phyloP scores from a whole-genome alignment of 495 filamentous ascomycete species.

The Tetracladium setigerum region DNA sequence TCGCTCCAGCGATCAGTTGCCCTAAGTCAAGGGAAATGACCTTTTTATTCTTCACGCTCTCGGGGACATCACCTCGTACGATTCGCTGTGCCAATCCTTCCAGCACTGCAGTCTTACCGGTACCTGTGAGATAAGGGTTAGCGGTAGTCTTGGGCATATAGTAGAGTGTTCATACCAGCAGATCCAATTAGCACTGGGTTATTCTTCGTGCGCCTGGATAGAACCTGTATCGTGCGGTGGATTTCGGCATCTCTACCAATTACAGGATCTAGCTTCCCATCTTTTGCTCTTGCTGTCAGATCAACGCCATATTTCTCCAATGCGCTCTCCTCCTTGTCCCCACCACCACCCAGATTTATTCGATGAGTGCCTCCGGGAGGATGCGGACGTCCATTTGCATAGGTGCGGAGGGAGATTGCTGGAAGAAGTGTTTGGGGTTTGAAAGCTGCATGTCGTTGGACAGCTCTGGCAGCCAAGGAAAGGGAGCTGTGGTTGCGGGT shows the following conservation, averaged over 20 bases:
- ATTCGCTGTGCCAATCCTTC: slow-evolving; percentile 91
- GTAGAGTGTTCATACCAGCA: slow-evolving; percentile 45
- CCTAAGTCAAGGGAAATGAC: slow-evolving; percentile 85
- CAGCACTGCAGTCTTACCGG: slow-evolving; percentile 90
- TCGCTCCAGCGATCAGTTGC: slow-evolving; percentile 88
- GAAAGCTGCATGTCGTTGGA: slow-evolving; percentile 1
- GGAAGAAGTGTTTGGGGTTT: slow-evolving; percentile 3
- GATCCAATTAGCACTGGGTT: slow-evolving; percentile 91
- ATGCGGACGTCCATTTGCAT: slow-evolving; percentile 73
- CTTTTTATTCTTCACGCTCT: slow-evolving; percentile 91
- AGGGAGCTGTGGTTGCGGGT: no score
- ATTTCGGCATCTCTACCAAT: slow-evolving; percentile 91
- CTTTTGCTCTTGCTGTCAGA: slow-evolving; percentile 75
- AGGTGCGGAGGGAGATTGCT: slow-evolving; percentile 36
- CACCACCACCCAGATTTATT: slow-evolving; percentile 79
- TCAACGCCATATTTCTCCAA: slow-evolving; percentile 89
- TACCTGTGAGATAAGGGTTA: slow-evolving; percentile 23
- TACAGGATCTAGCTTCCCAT: slow-evolving; percentile 89
- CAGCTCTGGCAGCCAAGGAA: neutral
- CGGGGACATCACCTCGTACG: slow-evolving; percentile 85
- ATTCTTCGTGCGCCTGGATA: slow-evolving; percentile 92
- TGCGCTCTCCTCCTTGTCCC: slow-evolving; percentile 68
- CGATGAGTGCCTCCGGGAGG: slow-evolving; percentile 88
- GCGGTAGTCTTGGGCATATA: neutral
- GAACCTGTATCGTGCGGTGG: slow-evolving; percentile 85